Evolutionary conservation across 768 basidiomycete species (phyloP), one percentile per base, ranked within the genome.

Genomic region (Suillus sp.): DNA sequence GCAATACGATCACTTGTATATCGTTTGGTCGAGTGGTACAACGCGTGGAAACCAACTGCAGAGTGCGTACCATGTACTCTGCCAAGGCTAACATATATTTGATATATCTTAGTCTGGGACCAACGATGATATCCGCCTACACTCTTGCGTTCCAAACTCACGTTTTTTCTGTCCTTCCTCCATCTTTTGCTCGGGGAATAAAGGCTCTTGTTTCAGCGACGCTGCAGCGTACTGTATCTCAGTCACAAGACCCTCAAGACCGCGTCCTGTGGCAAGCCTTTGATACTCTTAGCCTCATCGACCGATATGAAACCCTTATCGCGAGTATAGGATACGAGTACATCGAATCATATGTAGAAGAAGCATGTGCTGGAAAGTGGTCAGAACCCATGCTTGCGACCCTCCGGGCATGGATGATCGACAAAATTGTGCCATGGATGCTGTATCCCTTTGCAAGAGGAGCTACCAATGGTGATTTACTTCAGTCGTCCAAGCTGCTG

Each of bases 391-490:
- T 90, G 80, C 71, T 96, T 62, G 79, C 80, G 3, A 78, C 73
- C 2, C 75, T 95, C 64, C 79, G 89, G 56, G 73, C 79, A 20
- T 96, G 94, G 92, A 93, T 96, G 85, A 79, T 86, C 10, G 81
- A 84, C 63, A 88, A 84, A 62, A 86, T 96, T 50, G 89, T 92
- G 2, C 86, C 90, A 8, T 96, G 95, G 95, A 86, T 97, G 85
- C 65, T 92, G 27, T 79, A 85, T 71, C 89, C 92, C 48, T 95
- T 92, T 68, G 92, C 90, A 0, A 79, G 86, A 69, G 84, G 84
- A 13, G 87, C 87, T 37, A 78, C 81, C 43, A 86, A 70, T 66
- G 75, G 89, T 89, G 63, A 57, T 59, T 56, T 56, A 50, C 64
- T 42, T 43, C 37, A 59, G 51, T 37, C 22, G 45, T 65, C 25